Percentiles rank a stretch among this genome's conserved stretches.
Conservation (phyloP, 805 yeast species). For the Nakazawaea ishiwadae region DNA sequence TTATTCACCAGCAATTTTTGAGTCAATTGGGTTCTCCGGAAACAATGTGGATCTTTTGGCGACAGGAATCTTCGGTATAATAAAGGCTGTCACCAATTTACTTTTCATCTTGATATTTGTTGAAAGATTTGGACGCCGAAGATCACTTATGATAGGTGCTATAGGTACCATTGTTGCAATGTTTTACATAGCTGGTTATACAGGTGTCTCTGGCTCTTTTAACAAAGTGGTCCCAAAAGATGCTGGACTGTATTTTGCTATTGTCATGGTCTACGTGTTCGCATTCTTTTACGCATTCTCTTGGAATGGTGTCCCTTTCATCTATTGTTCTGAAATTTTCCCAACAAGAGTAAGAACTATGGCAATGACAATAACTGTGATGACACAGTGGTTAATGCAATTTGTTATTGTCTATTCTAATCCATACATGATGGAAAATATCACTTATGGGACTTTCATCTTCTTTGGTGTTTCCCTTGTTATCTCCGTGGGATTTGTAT, state of each 20-base stretch:
- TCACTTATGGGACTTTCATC: constrained; percentile 40
- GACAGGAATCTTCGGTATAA: constrained; percentile 48
- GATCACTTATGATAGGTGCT: constrained; percentile 33
- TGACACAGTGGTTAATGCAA: constrained; percentile 45
- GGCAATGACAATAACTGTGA: constrained; percentile 37
- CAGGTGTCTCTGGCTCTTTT: constrained; percentile 32
- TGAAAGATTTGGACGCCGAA: constrained; percentile 41
- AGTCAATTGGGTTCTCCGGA: constrained; percentile 43
- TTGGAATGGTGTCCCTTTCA: constrained; percentile 45
- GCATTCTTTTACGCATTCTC: constrained; percentile 37
- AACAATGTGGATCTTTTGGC: constrained; percentile 41
- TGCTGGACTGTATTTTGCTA: constrained; percentile 37
- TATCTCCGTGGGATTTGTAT: constrained; percentile 32
- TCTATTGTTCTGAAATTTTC: constrained; percentile 42
- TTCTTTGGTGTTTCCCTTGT: constrained; percentile 31
- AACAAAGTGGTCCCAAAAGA: constrained; percentile 21
- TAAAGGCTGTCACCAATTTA: constrained; percentile 39
- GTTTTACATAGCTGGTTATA: constrained; percentile 45
- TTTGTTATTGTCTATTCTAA: constrained; percentile 43
- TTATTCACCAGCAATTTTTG: constrained; percentile 47
- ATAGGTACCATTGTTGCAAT: constrained; percentile 36
- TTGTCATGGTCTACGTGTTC: constrained; percentile 42
- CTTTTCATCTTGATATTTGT: constrained; percentile 41
- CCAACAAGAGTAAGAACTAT: constrained; percentile 36
- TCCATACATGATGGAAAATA: constrained; percentile 36